These are phyloP conservation scores for Fraxinus angustifolia DNA, from an alignment of 305 asterid species.

Conservation along the genomic window DNA sequence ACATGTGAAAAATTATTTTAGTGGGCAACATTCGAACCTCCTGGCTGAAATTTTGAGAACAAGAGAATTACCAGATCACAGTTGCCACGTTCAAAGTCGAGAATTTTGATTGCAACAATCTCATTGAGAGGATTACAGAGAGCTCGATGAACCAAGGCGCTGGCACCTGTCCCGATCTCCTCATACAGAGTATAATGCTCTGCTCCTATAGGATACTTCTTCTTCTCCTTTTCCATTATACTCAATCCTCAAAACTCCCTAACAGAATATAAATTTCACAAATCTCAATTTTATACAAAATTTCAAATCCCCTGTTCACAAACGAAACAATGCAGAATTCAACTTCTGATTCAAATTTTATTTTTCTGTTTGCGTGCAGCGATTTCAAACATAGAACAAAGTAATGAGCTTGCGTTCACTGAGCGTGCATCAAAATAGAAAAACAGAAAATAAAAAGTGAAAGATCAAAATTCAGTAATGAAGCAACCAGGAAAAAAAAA, in stretches of 20 bases:
- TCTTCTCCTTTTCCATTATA: conserved; percentile 62
- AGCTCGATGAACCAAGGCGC: conserved; percentile 91
- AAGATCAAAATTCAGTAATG: not conserved
- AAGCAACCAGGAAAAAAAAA: not conserved
- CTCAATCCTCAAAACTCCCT: conserved; percentile 19
- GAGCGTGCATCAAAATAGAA: not conserved
- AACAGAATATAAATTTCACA: conserved; percentile 9
- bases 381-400: not conserved
- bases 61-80: conserved; percentile 71
- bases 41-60: not conserved
- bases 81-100: conserved; percentile 88
- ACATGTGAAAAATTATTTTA: not conserved
- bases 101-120: conserved; percentile 82
- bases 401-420: not conserved
- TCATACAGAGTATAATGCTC: conserved; percentile 74
- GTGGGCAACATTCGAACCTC: not conserved
- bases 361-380: not conserved
- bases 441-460: not conserved
- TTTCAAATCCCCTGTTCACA: conserved; percentile 3
- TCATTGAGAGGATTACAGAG: conserved; percentile 58
- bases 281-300: conserved; percentile 35
- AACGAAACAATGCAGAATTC: conserved; percentile 1
- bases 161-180: conserved; percentile 89
- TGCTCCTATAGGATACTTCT: conserved; percentile 85
- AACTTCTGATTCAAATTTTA: not conserved